Evolutionary conservation across 73 alveolate genomes (phyloP), one percentile per base, ranked within the genome.

Genomic region (Uronychia setigera): DNA sequence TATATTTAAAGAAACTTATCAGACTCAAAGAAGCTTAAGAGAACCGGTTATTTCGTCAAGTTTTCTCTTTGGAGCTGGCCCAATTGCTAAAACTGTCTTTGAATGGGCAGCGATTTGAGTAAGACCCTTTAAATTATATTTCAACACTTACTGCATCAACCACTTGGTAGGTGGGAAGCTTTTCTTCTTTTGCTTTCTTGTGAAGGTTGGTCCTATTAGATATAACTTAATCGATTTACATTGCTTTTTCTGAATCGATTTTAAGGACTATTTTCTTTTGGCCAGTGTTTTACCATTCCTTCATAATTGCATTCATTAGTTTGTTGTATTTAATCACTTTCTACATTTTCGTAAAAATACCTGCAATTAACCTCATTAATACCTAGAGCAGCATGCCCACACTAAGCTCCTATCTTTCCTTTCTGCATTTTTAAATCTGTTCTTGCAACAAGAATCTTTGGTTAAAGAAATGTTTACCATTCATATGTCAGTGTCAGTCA

Each of bases 401-500:
- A 95, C 89, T 97, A 94, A 35, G 99, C 99, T 29, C 99, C 99
- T n/a, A 97, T 93, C 92, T 97, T 97, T 31, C 99, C 99, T 83
- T 94, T 95, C 77, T 97, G 98, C 99, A 97, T 97, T 82, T 96
- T 96, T 27, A 97, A 84, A 89, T 97, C 99, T 85, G 87, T 94
- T 84, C 99, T 93, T 59, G 96, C 99, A 58, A 97, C 94, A 74
- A 96, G 88, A 0, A 97, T 98, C 99, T 46, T 5, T 46, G 19
- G 67, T 19, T 19, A 5, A 11, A 46, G 19, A 19, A 46, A 19
- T 46, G 67, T 19, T 11, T 46, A 46, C 67, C 67, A 46, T 5
- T 19, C 67, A 11, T 5, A 46, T 46, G 19, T 46, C 67, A 46
- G 67, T 46, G 67, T 46, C 19, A 19, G 67, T 11, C 67, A 46